These are phyloP conservation scores for Leccinum sublutescens DNA, from an alignment of 768 basidiomycete species.

Conservation along the genomic window DNA sequence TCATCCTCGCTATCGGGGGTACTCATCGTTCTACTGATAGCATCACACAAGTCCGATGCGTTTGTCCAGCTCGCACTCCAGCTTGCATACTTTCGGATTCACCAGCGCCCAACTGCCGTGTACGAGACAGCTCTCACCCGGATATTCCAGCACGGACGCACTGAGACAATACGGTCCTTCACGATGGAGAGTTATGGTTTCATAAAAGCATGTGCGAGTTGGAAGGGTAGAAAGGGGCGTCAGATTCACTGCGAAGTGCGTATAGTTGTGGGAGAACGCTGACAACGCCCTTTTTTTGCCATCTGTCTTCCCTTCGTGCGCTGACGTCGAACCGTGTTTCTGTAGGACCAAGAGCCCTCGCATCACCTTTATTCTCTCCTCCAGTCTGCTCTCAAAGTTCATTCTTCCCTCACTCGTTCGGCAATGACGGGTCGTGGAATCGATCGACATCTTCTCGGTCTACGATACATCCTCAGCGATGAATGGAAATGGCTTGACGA, in stretches of 20 bases:
- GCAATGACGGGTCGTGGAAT: constrained; percentile 82
- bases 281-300: constrained; percentile 6
- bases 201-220: constrained; percentile 21
- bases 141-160: constrained; percentile 82
- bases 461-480: constrained; percentile 58
- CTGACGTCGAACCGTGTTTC: neutral
- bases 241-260: too few species aligned
- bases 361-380: constrained; percentile 48
- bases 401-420: constrained; percentile 69
- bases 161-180: constrained; percentile 82
- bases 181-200: constrained; percentile 72
- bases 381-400: constrained; percentile 64
- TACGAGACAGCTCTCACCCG: constrained; percentile 93
- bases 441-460: constrained; percentile 89
- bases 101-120: constrained; percentile 73
- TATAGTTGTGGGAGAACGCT: neutral
- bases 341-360: constrained; percentile 9
- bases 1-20: neutral
- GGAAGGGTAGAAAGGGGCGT: constrained; percentile 10
- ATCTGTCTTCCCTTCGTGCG: neutral
- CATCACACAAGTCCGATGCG: constrained; percentile 67
- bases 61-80: constrained; percentile 92
- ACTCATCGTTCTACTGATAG: constrained; percentile 29
- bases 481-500: constrained; percentile 30
- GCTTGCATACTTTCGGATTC: constrained; percentile 84